Base-by-base conservation (phyloP, 805 yeast genomes). In the Saccharomycopsis lassenensis region DNA sequence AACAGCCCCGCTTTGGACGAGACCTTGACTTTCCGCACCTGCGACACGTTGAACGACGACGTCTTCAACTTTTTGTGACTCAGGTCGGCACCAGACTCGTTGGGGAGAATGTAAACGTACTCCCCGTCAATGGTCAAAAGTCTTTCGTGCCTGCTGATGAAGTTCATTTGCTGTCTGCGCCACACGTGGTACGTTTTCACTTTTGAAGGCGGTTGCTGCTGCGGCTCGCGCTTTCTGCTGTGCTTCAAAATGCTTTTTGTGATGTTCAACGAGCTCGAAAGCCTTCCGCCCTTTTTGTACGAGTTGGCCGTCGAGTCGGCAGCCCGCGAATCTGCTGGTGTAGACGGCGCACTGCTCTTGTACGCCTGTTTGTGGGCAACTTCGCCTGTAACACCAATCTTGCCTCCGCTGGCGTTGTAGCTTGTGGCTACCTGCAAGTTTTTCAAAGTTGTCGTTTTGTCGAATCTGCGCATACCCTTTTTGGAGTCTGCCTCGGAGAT, bases 91-190 rank as follows among this genome's bases (percentile, higher is more conserved):
- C 36, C 39, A 23, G 57, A 51, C 36, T 80, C 91, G 5, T 86
- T 77, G 0, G 96, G 95, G 49, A 84, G 73, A 33, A 89, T 71
- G 49, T 87, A 89, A 10, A 89, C 73, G 50, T 85, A 86, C 48
- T 85, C 94, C n/a, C 96, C 97, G 56, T 89, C 97, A 25, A 89
- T 72, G 1, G 91, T 86, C 22, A 89, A 62, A 1, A 86, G 72
- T 48, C 91, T 73, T 48, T 86, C 94, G 43, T 83, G 83, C 36
- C 86, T 68, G 39, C 74, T 75, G 40, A 81, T 72, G 46, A 89
- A 76, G 0, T 93, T 77, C 74, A 79, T 71, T 16, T 86, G 87
- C 48, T 87, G 89, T 41, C 91, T 72, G 49, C 96, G 67, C 82
- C 85, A 83, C 0, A 89, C 94, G 12, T 73, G 77, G 71, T 86